Evolutionary conservation across 768 basidiomycete genomes (phyloP).

Genomic region (Hemileccinum rubropunctum): DNA sequence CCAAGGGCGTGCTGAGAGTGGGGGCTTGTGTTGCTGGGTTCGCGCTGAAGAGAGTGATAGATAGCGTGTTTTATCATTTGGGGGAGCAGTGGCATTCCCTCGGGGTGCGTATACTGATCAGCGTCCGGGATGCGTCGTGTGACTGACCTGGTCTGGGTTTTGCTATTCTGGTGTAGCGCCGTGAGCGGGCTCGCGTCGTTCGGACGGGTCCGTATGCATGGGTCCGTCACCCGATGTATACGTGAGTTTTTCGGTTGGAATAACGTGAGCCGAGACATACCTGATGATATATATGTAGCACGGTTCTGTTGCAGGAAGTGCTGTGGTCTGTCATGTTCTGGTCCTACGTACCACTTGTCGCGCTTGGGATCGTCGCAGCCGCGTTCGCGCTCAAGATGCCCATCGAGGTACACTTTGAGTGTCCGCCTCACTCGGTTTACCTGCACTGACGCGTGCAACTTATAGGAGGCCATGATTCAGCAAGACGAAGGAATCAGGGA

Average conservation of each 20-base stretch:
- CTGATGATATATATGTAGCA: neutral
- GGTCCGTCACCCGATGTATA: slow-evolving; percentile 32
- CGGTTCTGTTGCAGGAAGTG: slow-evolving; percentile 11
- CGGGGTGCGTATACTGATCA: slow-evolving; percentile 12
- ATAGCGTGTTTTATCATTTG: slow-evolving; percentile 4
- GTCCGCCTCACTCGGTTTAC: neutral
- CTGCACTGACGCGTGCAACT: neutral
- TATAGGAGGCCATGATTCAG: slow-evolving; percentile 24
- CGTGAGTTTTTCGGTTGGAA: slow-evolving; percentile 10
- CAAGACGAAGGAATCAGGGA: slow-evolving; percentile 12
- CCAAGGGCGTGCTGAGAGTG: slow-evolving; percentile 11
- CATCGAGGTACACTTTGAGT: slow-evolving; percentile 20
- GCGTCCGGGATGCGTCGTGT: neutral
- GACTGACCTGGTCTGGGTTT: no score
- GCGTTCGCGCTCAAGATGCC: slow-evolving; percentile 24
- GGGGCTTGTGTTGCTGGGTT: slow-evolving; percentile 15
- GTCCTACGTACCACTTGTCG: slow-evolving; percentile 25
- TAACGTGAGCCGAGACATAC: neutral
- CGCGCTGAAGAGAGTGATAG: neutral
- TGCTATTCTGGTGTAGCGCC: slow-evolving; percentile 13
- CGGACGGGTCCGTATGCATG: slow-evolving; percentile 29
- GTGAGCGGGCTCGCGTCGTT: slow-evolving; percentile 27
- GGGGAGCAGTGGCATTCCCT: slow-evolving; percentile 23
- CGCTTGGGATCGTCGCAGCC: slow-evolving; percentile 7
- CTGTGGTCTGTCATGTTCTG: slow-evolving; percentile 19